phyloP scores from a whole-genome alignment of 805 yeast species.

The Suhomyces prunicola region DNA sequence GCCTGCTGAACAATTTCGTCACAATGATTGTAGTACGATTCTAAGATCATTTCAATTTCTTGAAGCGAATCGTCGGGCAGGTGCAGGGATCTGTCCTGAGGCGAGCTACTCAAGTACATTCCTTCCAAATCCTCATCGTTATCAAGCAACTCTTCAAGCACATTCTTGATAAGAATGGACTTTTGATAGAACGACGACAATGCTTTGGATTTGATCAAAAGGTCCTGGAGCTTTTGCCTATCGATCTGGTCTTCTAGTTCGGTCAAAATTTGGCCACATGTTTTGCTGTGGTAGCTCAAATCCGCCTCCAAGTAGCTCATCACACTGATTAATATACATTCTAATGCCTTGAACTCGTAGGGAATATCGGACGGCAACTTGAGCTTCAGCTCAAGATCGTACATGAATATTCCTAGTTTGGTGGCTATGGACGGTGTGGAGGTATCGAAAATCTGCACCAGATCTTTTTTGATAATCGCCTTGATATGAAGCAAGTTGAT shows the following conservation, averaged over 20 bases:
- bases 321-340: constrained; percentile 76
- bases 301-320: constrained; percentile 79
- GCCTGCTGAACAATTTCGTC: constrained; percentile 93
- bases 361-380: constrained; percentile 30
- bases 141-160: constrained; percentile 78
- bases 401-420: constrained; percentile 72
- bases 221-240: constrained; percentile 67
- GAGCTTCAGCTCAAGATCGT: constrained; percentile 77
- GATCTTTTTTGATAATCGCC: constrained; percentile 79
- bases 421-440: constrained; percentile 64
- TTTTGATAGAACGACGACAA: constrained; percentile 74
- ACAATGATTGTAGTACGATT: constrained; percentile 85
- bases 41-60: constrained; percentile 83
- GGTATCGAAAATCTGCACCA: constrained; percentile 82
- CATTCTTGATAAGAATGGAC: constrained; percentile 70
- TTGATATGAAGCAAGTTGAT: constrained; percentile 84
- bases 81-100: constrained; percentile 20
- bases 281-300: constrained; percentile 52
- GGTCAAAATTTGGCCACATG: constrained; percentile 61
- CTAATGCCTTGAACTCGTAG: constrained; percentile 82
- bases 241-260: constrained; percentile 79
- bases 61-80: constrained; percentile 42
- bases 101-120: constrained; percentile 55
- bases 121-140: constrained; percentile 81
- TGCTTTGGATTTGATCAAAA: constrained; percentile 69